Conservation (phyloP, 495 filamentous ascomycete species). For the Talaromyces ruber region DNA sequence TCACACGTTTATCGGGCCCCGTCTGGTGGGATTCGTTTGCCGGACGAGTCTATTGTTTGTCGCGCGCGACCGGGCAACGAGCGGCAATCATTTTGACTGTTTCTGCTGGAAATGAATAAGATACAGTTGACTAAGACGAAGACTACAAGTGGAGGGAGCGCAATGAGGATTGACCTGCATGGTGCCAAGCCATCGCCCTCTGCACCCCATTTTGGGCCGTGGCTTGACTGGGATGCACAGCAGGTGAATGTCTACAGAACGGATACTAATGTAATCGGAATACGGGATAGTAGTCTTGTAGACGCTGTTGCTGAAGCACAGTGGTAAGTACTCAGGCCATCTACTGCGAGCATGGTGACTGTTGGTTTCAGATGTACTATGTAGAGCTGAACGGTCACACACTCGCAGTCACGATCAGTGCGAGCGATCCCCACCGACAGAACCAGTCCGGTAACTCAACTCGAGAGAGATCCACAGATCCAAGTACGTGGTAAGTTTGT, state of each 20-base stretch:
- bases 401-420: background rate
- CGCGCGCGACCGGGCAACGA: background rate
- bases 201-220: background rate
- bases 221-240: background rate
- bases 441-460: background rate
- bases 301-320: background rate
- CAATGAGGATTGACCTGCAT: slow-evolving; percentile 1
- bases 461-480: background rate
- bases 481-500: background rate
- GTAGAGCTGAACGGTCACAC: background rate
- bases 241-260: background rate
- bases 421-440: background rate
- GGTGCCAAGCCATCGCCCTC: background rate
- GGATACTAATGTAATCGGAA: background rate
- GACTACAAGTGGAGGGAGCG: background rate
- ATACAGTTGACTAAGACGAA: background rate
- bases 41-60: background rate
- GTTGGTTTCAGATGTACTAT: background rate
- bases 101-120: background rate
- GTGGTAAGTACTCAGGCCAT: background rate
- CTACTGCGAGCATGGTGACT: background rate
- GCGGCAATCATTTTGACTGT: background rate
- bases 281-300: background rate
- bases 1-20: background rate
- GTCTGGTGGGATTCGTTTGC: background rate